phyloP scores from a whole-genome alignment of 192 early-diverging fungal genomes.

The Coemansia sp. region DNA sequence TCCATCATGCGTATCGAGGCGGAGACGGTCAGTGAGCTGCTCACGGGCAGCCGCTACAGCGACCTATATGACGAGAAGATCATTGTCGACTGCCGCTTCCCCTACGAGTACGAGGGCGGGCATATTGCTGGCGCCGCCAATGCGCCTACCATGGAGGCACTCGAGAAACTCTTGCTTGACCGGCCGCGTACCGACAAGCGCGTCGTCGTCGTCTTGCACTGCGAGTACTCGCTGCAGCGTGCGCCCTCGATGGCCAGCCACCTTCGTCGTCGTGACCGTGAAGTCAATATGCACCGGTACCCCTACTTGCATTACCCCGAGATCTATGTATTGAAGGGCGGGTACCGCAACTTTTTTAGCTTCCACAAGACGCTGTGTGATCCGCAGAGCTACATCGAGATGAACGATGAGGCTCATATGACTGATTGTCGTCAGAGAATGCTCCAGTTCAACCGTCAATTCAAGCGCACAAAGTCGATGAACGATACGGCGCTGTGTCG shows the following conservation, averaged over 20 bases:
- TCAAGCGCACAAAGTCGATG: constrained; percentile 60
- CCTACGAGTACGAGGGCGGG: constrained; percentile 85
- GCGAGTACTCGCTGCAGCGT: constrained; percentile 82
- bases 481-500: constrained; percentile 37
- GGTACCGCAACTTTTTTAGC: constrained; percentile 76
- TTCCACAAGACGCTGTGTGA: constrained; percentile 63
- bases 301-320: constrained; percentile 82
- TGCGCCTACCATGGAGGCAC: constrained; percentile 61
- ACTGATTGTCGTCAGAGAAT: constrained; percentile 59
- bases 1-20: constrained; percentile 65
- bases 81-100: constrained; percentile 84
- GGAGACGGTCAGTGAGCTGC: constrained; percentile 63
- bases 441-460: constrained; percentile 57
- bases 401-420: constrained; percentile 65
- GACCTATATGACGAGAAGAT: constrained; percentile 63
- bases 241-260: constrained; percentile 82
- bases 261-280: constrained; percentile 74
- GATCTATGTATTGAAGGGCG: constrained; percentile 83
- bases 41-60: constrained; percentile 63
- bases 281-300: constrained; percentile 68
- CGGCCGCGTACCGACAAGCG: constrained; percentile 49
- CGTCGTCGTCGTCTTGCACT: constrained; percentile 77
- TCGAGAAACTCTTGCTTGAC: constrained; percentile 66
- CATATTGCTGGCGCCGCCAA: constrained; percentile 77
- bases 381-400: constrained; percentile 79